Evolutionary conservation across 1,139 yeast genomes (phyloP), one percentile per base, ranked within the genome.

Genomic region (Candida tetrigidarum): DNA sequence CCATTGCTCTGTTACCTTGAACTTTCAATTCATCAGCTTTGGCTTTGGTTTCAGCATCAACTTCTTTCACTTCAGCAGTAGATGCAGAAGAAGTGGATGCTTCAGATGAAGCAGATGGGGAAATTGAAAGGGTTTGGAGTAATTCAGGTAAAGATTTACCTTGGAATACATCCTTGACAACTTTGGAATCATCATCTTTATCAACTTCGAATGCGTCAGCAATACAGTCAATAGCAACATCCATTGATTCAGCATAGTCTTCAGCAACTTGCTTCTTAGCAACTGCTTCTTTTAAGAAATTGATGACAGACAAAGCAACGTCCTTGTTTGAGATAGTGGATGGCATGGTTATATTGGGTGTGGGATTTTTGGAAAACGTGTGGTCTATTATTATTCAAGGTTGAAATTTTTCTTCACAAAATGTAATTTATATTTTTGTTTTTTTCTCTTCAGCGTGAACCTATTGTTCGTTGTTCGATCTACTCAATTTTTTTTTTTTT

Each of bases 1-100:
- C 91, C 91, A 93, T 88, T 39, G 89, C 89, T 62, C 84, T 81
- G 77, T 93, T 93, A 51, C 99, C 99, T 63, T 87, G 89, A 22
- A 82, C 71, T 71, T 93, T 93, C 59, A 87, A 74, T n/a, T 75
- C 80, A 59, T 92, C 96, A 12, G 97, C 98, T 58, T 80, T 74
- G 42, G 80, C 84, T 62, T 80, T 82, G 42, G 76, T 80, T 32
- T 71, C 83, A n/a, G 71, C 69, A 41, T 78, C 80, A 16, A 76
- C 77, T 47, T 71, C 82, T 20, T 66, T 69, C 14, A 56, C 59
- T 42, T 71, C 66, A 18, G 49, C 45, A 51, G 60, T 45, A 19
- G 58, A 44, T 41, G 44, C 50, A 19, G 42, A 29, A 10, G 42
- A 23, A 19, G 46, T 39, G 8, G 63, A 46, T 5, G 63, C 44